These are phyloP conservation scores for Verticillium albo-atrum DNA, from an alignment of 2,329 filamentous ascomycete genomes.

Conservation along the genomic window DNA sequence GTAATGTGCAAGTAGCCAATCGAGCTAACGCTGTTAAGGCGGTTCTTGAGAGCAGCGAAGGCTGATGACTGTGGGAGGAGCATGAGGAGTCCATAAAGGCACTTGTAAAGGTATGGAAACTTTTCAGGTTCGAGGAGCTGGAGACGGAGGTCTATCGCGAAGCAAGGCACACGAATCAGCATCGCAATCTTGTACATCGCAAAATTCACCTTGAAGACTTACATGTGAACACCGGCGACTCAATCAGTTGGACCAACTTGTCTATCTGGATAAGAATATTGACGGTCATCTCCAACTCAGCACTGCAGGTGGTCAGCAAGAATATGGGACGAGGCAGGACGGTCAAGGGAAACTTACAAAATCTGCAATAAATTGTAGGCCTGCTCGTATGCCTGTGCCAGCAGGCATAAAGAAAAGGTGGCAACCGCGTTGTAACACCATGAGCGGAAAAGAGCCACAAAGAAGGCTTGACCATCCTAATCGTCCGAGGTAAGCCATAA, in stretches of 20 bases:
- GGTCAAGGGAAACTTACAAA: slow-evolving; percentile 56
- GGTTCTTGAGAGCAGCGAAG: slow-evolving; percentile 93
- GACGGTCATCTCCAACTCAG: slow-evolving; percentile 97
- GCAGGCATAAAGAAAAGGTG: slow-evolving; percentile 90
- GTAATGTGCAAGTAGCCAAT: slow-evolving; percentile 91
- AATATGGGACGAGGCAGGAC: slow-evolving; percentile 15
- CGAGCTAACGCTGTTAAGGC: slow-evolving; percentile 92
- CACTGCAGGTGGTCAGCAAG: slow-evolving; percentile 46
- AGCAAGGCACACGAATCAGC: not conserved
- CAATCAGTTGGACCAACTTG: slow-evolving; percentile 92
- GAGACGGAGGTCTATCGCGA: slow-evolving; percentile 73
- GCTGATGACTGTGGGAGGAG: slow-evolving; percentile 96
- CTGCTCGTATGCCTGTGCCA: slow-evolving; percentile 97
- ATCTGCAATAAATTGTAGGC: slow-evolving; percentile 94
- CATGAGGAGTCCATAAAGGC: slow-evolving; percentile 95
- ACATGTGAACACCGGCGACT: slow-evolving; percentile 98
- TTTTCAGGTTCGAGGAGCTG: slow-evolving; percentile 94
- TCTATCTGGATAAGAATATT: slow-evolving; percentile 99
- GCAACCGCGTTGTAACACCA: slow-evolving; percentile 99
- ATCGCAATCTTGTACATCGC: not conserved
- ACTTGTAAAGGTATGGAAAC: slow-evolving; percentile 94
- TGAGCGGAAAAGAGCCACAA: slow-evolving; percentile 87
- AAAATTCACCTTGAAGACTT: slow-evolving; percentile 24
- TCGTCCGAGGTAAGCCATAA: not conserved
- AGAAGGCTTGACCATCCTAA: slow-evolving; percentile 90